Evolutionary conservation across 169 alveolate genomes (phyloP).

Genomic region (Plasmodium berghei): DNA sequence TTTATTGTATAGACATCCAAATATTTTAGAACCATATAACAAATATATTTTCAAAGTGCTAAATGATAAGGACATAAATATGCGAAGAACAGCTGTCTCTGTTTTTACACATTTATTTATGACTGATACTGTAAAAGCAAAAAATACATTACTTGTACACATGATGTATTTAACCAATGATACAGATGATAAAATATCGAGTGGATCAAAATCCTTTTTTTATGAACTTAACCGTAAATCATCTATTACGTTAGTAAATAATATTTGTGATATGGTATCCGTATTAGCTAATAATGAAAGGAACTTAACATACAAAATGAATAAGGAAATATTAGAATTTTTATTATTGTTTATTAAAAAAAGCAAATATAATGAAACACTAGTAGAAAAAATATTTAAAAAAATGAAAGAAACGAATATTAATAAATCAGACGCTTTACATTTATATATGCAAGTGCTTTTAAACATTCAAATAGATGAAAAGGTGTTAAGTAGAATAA

Average conservation of each 20-base stretch:
- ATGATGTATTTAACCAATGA: slow-evolving; percentile 86
- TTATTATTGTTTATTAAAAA: slow-evolving; percentile 56
- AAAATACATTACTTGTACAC: slow-evolving; percentile 80
- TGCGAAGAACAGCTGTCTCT: slow-evolving; percentile 84
- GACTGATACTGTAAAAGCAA: slow-evolving; percentile 88
- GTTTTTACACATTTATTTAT: slow-evolving; percentile 87
- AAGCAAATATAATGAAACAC: slow-evolving; percentile 73
- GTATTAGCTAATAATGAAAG: slow-evolving; percentile 55
- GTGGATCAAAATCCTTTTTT: slow-evolving; percentile 83
- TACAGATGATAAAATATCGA: slow-evolving; percentile 76
- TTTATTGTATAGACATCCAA: slow-evolving; percentile 85
- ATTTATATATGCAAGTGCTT: slow-evolving; percentile 63
- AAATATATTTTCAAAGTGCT: slow-evolving; percentile 78
- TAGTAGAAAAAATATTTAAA: slow-evolving; percentile 62
- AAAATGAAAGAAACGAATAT: slow-evolving; percentile 69
- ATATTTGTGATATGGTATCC: slow-evolving; percentile 70
- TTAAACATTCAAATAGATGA: slow-evolving; percentile 73
- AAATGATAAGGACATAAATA: slow-evolving; percentile 78
- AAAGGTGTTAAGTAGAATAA: slow-evolving; percentile 44
- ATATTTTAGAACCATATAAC: slow-evolving; percentile 86
- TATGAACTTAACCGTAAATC: slow-evolving; percentile 73
- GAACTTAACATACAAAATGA: slow-evolving; percentile 29
- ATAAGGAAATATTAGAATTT: slow-evolving; percentile 44
- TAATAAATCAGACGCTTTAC: slow-evolving; percentile 41
- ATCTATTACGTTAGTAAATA: slow-evolving; percentile 50